A percentile compares a stretch with the other conserved stretches of the same genome.
Evolutionary conservation across 2,329 filamentous ascomycete species (phyloP).

Genomic region (Verticillium nubilum): DNA sequence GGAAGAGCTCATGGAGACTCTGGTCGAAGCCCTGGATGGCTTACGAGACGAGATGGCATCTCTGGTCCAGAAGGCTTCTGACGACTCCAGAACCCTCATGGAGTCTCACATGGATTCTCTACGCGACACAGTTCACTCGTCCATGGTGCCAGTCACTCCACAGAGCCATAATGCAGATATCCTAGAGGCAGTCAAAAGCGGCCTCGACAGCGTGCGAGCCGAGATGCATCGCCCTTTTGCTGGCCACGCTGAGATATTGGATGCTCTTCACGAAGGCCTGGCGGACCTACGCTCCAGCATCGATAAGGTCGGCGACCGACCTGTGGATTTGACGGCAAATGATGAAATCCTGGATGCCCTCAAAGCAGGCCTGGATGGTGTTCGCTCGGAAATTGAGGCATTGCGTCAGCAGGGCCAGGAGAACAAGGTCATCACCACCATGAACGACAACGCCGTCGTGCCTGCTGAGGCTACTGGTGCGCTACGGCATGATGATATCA

Average conservation of each 20-base stretch:
- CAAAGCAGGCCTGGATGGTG: constrained; percentile 70
- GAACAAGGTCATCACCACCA: constrained; percentile 44
- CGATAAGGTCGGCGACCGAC: constrained; percentile 72
- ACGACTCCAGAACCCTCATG: constrained; percentile 61
- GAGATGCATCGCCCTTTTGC: constrained; percentile 64
- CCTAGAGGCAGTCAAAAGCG: constrained; percentile 63
- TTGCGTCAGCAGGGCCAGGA: constrained; percentile 55
- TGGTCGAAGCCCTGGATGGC: constrained; percentile 59
- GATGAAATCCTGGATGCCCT: constrained; percentile 87
- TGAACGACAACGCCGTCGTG: constrained; percentile 47
- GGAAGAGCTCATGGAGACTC: constrained; percentile 70
- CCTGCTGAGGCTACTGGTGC: constrained; percentile 46
- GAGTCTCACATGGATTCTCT: constrained; percentile 79
- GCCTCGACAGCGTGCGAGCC: constrained; percentile 67
- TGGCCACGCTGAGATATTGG: constrained; percentile 82
- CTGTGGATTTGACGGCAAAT: constrained; percentile 74
- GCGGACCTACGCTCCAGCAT: constrained; percentile 72
- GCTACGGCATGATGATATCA: constrained; percentile 68
- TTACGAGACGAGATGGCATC: constrained; percentile 63
- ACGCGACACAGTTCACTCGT: constrained; percentile 68
- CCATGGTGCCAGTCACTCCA: constrained; percentile 55
- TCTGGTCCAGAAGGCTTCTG: constrained; percentile 44
- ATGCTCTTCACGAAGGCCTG: constrained; percentile 84
- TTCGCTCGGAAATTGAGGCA: constrained; percentile 73
- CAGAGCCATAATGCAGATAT: constrained; percentile 57